A percentile compares a stretch with the other conserved stretches of the same genome.
These are phyloP conservation scores for Alectoria sarmentosa DNA, from an alignment of 495 filamentous ascomycete genomes.

Conservation along the genomic window DNA sequence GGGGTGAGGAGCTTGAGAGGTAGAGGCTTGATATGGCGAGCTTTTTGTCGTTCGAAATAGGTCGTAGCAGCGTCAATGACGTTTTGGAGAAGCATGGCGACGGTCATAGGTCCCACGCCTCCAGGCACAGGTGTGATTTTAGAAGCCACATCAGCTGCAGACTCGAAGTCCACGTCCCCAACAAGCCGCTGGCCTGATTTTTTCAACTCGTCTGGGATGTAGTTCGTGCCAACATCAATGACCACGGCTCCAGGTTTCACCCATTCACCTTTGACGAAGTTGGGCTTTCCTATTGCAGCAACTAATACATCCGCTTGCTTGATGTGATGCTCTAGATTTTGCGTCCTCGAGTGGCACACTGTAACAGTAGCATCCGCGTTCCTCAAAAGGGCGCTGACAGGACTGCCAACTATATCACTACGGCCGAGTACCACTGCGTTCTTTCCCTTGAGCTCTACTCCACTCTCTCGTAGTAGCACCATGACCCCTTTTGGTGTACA, in stretches of 20 bases:
- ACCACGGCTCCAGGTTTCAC: conserved; percentile 89
- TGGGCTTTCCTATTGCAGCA: conserved; percentile 81
- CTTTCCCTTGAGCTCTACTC: conserved; percentile 79
- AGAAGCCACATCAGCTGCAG: conserved; percentile 80
- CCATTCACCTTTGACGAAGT: conserved; percentile 91
- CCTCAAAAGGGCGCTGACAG: conserved; percentile 89
- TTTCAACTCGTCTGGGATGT: conserved; percentile 84
- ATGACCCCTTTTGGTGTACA: conserved; percentile 98
- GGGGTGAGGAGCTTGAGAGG: conserved; percentile 66
- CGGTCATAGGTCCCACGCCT: conserved; percentile 96
- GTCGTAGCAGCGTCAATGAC: conserved; percentile 75
- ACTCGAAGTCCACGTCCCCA: conserved; percentile 90
- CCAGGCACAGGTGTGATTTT: conserved; percentile 95
- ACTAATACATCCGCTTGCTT: conserved; percentile 86
- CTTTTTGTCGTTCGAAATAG: conserved; percentile 75
- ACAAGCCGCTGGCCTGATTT: conserved; percentile 93
- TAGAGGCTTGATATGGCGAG: conserved; percentile 67
- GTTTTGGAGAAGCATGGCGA: conserved; percentile 93
- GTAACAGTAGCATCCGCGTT: conserved; percentile 96
- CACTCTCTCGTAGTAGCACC: conserved; percentile 77
- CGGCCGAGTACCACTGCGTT: conserved; percentile 90
- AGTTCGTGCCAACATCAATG: conserved; percentile 97
- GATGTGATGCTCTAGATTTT: conserved; percentile 60
- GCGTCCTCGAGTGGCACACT: conserved; percentile 85
- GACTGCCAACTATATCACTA: conserved; percentile 95